Percentiles rank a stretch among this genome's conserved stretches.
These are phyloP conservation scores for Hysterangium stoloniferum DNA, from an alignment of 768 basidiomycete species.

Conservation along the genomic window DNA sequence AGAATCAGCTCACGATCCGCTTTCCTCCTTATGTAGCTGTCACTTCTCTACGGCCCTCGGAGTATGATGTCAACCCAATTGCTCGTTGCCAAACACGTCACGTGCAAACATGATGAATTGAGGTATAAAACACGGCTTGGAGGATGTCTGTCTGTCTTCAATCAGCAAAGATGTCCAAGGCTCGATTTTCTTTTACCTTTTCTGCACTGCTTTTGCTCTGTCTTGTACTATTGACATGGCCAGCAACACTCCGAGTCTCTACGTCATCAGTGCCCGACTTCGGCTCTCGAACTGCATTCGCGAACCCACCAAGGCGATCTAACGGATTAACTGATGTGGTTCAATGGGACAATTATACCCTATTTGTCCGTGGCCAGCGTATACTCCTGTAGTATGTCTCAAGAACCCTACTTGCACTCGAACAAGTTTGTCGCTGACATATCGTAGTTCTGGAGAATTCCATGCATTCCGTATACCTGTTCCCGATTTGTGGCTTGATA, in stretches of 20 bases:
- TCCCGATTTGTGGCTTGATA: conserved; percentile 72
- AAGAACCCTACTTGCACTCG: too few relatives aligned
- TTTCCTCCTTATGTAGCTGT: too few relatives aligned
- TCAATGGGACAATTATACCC: conserved; percentile 63
- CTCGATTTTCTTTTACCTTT: neutral
- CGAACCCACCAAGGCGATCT: conserved; percentile 1
- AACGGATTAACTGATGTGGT: conserved; percentile 29
- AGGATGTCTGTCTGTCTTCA: too few relatives aligned
- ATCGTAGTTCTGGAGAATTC: conserved; percentile 75
- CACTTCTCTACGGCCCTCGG: too few relatives aligned
- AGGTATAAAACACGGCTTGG: too few relatives aligned
- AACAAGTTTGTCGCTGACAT: too few relatives aligned
- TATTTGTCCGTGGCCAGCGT: conserved; percentile 61
- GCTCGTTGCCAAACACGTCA: too few relatives aligned
- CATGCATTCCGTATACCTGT: conserved; percentile 79
- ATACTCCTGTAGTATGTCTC: conserved; percentile 64
- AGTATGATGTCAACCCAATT: too few relatives aligned
- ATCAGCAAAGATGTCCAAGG: conserved; percentile 4
- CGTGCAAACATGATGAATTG: too few relatives aligned
- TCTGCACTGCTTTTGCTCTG: conserved; percentile 1
- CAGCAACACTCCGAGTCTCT: neutral
- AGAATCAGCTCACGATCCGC: too few relatives aligned
- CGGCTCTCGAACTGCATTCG: neutral
- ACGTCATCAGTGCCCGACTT: too few relatives aligned
- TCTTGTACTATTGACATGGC: conserved; percentile 4